phyloP scores from a whole-genome alignment of 2,329 filamentous ascomycete species.

The Penicillium sp. region DNA sequence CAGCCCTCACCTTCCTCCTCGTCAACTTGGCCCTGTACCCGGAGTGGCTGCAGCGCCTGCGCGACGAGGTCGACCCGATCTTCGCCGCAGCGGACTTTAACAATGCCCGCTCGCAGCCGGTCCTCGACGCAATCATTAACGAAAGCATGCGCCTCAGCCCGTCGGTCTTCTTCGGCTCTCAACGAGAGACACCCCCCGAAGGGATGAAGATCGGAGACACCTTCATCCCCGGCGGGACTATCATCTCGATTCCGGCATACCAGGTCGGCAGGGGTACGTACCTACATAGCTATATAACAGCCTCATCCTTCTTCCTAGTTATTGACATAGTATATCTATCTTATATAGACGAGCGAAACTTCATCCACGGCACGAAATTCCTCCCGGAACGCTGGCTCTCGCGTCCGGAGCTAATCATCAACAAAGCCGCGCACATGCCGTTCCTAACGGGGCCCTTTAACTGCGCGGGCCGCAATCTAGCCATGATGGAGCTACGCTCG shows the following conservation, averaged over 20 bases:
- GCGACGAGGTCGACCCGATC: not conserved
- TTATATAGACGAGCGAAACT: constrained; percentile 9
- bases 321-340: not conserved
- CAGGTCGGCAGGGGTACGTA: not conserved
- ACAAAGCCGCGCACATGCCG: constrained; percentile 1
- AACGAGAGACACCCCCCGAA: constrained; percentile 8
- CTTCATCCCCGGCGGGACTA: constrained; percentile 9
- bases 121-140: constrained; percentile 5
- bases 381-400: constrained; percentile 13
- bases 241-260: constrained; percentile 1
- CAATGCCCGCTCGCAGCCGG: not conserved
- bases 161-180: not conserved
- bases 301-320: no score
- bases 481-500: not conserved
- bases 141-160: constrained; percentile 11
- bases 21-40: constrained; percentile 8
- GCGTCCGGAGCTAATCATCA: constrained; percentile 3
- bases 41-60: not conserved
- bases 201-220: constrained; percentile 8
- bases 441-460: not conserved
- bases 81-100: not conserved
- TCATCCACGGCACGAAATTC: constrained; percentile 1
- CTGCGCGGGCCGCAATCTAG: not conserved
- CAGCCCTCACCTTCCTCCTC: constrained; percentile 13
- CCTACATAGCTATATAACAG: not conserved